A percentile compares a stretch with the other conserved stretches of the same genome.
Evolutionary conservation across 306 rosid genomes (phyloP).

Genomic region (Prunus kanzakura): DNA sequence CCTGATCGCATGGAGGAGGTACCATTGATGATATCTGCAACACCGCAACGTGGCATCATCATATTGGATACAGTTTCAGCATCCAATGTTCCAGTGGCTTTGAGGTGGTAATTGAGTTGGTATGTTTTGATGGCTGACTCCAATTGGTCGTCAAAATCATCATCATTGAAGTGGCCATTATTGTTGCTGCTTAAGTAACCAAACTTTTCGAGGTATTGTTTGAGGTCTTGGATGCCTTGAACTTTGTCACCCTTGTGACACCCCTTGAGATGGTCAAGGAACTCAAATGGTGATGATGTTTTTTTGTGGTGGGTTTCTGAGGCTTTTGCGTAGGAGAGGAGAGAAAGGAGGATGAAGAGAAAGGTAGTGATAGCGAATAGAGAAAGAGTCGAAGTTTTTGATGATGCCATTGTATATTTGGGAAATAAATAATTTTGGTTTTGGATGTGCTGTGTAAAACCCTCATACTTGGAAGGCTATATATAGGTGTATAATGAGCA

Average conservation of each 20-base stretch:
- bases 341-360: neutral
- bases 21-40: slow-evolving; percentile 23
- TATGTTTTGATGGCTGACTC: slow-evolving; percentile 43
- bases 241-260: slow-evolving; percentile 32
- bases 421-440: neutral
- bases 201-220: slow-evolving; percentile 31
- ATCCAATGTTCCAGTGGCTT: slow-evolving; percentile 25
- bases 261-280: slow-evolving; percentile 31
- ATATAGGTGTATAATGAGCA: neutral
- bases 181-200: slow-evolving; percentile 30
- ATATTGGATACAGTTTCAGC: slow-evolving; percentile 27
- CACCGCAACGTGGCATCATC: slow-evolving; percentile 47
- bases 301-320: neutral
- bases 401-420: neutral
- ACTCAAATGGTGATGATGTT: slow-evolving; percentile 20
- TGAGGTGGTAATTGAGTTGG: slow-evolving; percentile 29
- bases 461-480: neutral
- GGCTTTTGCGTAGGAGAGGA: neutral
- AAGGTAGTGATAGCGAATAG: neutral
- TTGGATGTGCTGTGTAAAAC: neutral
- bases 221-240: slow-evolving; percentile 33
- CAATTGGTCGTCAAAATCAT: slow-evolving; percentile 25
- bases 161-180: slow-evolving; percentile 18
- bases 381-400: neutral
- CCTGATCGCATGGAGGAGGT: slow-evolving; percentile 25